These are phyloP conservation scores for Fusarium xylarioides DNA, from an alignment of 2,329 filamentous ascomycete genomes.

Conservation along the genomic window DNA sequence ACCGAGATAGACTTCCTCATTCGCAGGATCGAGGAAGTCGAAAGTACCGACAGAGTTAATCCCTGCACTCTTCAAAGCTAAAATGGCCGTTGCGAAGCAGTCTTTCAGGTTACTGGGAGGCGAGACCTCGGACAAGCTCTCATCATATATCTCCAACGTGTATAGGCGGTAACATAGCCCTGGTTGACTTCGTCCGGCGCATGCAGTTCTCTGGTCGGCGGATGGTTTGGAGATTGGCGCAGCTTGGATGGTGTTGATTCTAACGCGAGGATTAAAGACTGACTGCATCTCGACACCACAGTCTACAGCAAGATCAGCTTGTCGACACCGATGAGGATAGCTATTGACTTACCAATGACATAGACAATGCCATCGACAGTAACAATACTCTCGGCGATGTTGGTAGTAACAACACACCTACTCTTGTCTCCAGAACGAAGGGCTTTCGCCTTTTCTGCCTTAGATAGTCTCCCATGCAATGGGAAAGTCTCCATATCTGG, in stretches of 20 bases:
- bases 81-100: background rate
- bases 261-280: background rate
- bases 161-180: background rate
- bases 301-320: background rate
- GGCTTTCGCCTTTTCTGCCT: background rate
- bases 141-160: background rate
- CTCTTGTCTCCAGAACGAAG: background rate
- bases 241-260: background rate
- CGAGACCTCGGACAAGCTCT: accelerated
- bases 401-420: background rate
- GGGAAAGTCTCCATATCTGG: background rate
- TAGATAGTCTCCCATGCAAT: background rate
- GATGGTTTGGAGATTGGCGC: background rate
- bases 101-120: background rate
- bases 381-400: background rate
- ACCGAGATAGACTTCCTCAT: background rate
- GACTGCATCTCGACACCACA: background rate
- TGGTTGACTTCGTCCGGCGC: background rate
- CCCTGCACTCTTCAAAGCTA: background rate
- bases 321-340: background rate
- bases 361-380: background rate
- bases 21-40: background rate
- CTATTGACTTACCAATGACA: background rate
- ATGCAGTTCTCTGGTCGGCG: background rate
- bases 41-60: background rate